Conservation (phyloP, 2,329 filamentous ascomycete species). For the Cladophialophora chaetospira region DNA sequence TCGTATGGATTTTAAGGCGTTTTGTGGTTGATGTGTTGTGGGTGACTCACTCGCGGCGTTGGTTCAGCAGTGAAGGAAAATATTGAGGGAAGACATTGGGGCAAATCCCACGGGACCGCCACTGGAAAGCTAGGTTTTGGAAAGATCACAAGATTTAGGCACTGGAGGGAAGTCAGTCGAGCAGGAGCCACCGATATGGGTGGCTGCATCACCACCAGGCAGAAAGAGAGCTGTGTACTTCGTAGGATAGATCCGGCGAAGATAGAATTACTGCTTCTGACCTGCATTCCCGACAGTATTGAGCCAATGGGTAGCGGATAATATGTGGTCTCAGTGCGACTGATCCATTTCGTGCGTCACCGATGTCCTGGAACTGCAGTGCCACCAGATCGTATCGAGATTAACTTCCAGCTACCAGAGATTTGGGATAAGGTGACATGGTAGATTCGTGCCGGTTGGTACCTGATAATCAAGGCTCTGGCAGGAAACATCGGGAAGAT, state of each 20-base stretch:
- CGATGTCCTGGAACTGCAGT: background rate
- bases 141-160: background rate
- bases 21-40: too few species aligned
- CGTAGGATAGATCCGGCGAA: background rate
- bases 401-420: too few species aligned
- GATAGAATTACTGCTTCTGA: background rate
- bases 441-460: background rate
- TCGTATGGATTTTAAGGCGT: too few species aligned
- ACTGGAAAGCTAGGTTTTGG: background rate
- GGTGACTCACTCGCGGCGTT: too few species aligned
- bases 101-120: too few species aligned
- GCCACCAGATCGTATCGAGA: background rate
- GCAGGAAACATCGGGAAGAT: background rate
- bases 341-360: background rate
- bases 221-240: background rate
- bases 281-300: background rate
- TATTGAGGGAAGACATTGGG: background rate
- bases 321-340: background rate
- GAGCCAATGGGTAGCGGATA: background rate
- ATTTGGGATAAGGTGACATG: background rate
- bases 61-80: background rate
- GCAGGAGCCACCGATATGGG: background rate
- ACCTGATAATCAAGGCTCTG: background rate
- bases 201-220: background rate
- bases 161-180: background rate